Base-by-base conservation (phyloP, 306 rosid species). In the Cercis canadensis region DNA sequence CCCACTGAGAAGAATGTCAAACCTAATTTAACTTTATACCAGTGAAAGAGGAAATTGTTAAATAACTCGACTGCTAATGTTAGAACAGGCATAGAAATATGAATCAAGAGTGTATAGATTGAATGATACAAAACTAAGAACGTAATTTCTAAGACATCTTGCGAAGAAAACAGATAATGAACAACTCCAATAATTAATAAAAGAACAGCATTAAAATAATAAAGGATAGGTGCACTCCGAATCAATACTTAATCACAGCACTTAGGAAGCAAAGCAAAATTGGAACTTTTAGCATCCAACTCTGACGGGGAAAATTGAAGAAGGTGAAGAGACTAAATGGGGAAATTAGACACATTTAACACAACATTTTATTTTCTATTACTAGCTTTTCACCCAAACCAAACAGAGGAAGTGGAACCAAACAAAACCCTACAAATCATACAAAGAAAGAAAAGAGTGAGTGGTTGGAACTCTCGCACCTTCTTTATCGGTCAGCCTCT, bases 381-480 rank as follows among this genome's bases (percentile, higher is more conserved):
- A 12, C 54, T 6, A 24, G 21, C 45, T 70, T 46, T 45, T 9
- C 40, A 45, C 58, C 12, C n/a, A 13, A 44, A 33, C 12, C 24
- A 36, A 47, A 7, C 55, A 44, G 31, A n/a, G 24, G 55, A 46
- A 69, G 21, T 24, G 9, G 33, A 17, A 4, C n/a, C 57, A 57
- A 70, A 70, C 18, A 44, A 43, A 70, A 60, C 69, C 69, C 67
- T 72, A 62, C 8, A 8, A 52, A 39, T 21, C 16, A 16, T 12
- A 36, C 19, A 61, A 50, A 8, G 43, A 61, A 50, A 8, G 43
- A 39, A 14, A 52, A 55, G 37, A 71, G 43, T 37, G 1, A 5
- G 9, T 37, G 43, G 4, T 6, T 11, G 2, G 67, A 62, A 15
- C 50, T 12, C 13, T 4, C 52, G 3, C 17, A 62, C 68, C 68